Conservation (phyloP, 1,139 yeast species). For the Debaryomyces subglobosus region DNA sequence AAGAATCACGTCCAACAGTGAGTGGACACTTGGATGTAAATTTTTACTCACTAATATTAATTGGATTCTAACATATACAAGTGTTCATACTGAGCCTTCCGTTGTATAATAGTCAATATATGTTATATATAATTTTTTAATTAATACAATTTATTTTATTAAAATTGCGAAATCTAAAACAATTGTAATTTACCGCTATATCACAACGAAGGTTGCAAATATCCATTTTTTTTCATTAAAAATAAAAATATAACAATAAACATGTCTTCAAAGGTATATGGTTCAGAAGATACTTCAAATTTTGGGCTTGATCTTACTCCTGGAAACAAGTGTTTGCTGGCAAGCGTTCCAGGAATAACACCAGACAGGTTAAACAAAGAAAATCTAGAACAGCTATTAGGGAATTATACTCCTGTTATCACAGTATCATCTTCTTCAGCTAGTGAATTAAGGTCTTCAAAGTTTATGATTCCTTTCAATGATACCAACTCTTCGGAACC, state of each 20-base stretch:
- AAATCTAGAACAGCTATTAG: slow-evolving; percentile 3
- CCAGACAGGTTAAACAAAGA: slow-evolving; percentile 4
- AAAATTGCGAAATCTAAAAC: background rate
- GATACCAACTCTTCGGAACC: slow-evolving; percentile 11
- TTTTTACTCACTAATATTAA: slow-evolving; percentile 71
- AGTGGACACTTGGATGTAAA: slow-evolving; percentile 92
- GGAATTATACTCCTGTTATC: slow-evolving; percentile 8
- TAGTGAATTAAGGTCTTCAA: slow-evolving; percentile 8
- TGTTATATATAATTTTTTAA: background rate
- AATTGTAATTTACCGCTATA: background rate
- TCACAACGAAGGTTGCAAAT: background rate
- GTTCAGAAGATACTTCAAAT: slow-evolving; percentile 4
- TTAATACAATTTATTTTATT: background rate
- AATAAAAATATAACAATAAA: background rate
- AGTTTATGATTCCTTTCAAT: slow-evolving; percentile 10
- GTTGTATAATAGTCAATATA: background rate
- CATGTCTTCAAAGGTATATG: slow-evolving; percentile 6
- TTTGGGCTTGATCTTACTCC: slow-evolving; percentile 7
- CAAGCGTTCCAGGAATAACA: slow-evolving; percentile 1
- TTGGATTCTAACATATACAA: slow-evolving; percentile 54
- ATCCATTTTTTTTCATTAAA: background rate
- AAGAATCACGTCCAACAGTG: slow-evolving; percentile 69
- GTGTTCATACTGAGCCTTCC: slow-evolving; percentile 29
- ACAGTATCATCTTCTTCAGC: slow-evolving; percentile 9
- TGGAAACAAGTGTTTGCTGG: background rate